phyloP scores from a whole-genome alignment of 2,329 filamentous ascomycete genomes.

The Epicoccum sorghinum region DNA sequence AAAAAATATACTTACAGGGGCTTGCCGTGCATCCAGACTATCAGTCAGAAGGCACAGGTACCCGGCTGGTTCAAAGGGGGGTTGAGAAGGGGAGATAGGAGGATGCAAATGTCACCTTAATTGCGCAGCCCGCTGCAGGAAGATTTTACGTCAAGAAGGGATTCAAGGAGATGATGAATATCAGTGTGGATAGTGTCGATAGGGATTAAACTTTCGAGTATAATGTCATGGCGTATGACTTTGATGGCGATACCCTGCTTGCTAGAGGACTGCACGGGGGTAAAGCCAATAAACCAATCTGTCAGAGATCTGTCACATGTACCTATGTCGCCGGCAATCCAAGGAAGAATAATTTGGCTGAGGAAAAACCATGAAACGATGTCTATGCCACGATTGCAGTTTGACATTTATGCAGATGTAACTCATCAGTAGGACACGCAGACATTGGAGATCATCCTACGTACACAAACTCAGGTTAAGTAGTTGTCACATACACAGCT shows the following conservation, averaged over 20 bases:
- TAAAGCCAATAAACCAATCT: too few relatives aligned
- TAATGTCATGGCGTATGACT: constrained; percentile 1
- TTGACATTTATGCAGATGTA: too few relatives aligned
- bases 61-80: background rate
- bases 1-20: background rate
- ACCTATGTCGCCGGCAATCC: too few relatives aligned
- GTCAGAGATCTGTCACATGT: too few relatives aligned
- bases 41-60: background rate
- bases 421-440: too few relatives aligned
- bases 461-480: too few relatives aligned
- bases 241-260: background rate
- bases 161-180: background rate
- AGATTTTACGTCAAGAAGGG: background rate
- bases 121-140: background rate
- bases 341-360: too few relatives aligned
- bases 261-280: too few relatives aligned
- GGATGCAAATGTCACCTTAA: background rate
- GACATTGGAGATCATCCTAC: too few relatives aligned
- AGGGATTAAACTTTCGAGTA: background rate
- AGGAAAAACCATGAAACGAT: too few relatives aligned
- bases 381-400: too few relatives aligned
- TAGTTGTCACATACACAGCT: too few relatives aligned
- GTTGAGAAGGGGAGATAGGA: background rate
- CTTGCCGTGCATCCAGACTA: background rate
- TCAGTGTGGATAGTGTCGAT: background rate